Evolutionary conservation across 768 basidiomycete species (phyloP).

Genomic region (Rhodosporidiobolus sp.): DNA sequence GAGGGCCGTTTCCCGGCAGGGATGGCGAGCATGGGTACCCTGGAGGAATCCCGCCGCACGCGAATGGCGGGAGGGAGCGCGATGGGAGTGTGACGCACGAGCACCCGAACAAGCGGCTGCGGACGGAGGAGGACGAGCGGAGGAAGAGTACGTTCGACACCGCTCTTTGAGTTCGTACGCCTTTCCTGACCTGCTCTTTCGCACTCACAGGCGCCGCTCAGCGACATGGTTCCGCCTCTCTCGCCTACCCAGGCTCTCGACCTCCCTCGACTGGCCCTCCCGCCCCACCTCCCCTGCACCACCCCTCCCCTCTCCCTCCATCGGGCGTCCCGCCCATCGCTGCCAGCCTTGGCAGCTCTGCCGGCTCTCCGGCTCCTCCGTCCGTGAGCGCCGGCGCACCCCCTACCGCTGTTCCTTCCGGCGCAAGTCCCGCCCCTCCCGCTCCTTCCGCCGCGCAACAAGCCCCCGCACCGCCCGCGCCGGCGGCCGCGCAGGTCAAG

Average conservation of each 20-base stretch:
- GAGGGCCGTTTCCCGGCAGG: background rate
- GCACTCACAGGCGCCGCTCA: background rate
- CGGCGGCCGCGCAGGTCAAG: conserved; percentile 12
- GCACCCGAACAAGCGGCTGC: conserved; percentile 26
- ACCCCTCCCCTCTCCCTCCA: conserved; percentile 26
- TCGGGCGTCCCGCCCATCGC: conserved; percentile 7
- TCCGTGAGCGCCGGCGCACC: too few relatives aligned
- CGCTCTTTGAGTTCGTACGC: background rate
- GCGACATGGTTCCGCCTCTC: background rate
- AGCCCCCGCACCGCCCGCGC: conserved; percentile 23
- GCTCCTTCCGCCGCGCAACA: conserved; percentile 16
- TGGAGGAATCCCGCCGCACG: background rate
- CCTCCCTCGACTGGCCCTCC: conserved; percentile 24
- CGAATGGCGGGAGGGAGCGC: conserved; percentile 9
- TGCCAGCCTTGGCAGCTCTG: too few relatives aligned
- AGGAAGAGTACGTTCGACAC: conserved; percentile 19
- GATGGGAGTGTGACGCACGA: conserved; percentile 7
- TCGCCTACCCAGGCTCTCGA: conserved; percentile 11
- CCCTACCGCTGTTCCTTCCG: too few relatives aligned
- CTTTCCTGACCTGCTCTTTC: background rate
- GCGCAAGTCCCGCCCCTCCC: conserved; percentile 7
- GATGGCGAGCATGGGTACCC: background rate
- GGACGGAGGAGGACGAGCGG: conserved; percentile 22
- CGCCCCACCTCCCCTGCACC: conserved; percentile 5
- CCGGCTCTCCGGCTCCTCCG: too few relatives aligned